Evolutionary conservation across 805 yeast genomes (phyloP), one percentile per base, ranked within the genome.

Genomic region (Pichia occidentalis): DNA sequence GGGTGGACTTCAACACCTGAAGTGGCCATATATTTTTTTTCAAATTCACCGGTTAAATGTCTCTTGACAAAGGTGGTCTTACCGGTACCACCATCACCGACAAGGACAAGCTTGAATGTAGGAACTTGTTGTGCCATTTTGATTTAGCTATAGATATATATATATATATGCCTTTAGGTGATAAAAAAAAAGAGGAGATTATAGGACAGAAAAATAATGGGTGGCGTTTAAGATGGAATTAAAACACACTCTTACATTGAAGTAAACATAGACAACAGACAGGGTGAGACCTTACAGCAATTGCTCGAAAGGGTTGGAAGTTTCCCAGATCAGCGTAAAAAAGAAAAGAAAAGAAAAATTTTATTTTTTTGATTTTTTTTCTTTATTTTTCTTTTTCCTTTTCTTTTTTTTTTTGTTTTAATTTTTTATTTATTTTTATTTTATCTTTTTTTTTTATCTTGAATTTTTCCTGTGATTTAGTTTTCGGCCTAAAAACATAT

Each of bases 81-180:
- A 73, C 99, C 99, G 68, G 98, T 92, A 80, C 99, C 99, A 77
- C 99, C 99, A 65, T 92, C 99, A 66, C 99, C 99, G 70, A 92
- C 98, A 61, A 92, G 80, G 59, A 92, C 99, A 67, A 92, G 80
- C 75, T 92, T 92, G 71, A 92, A 92, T 52, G 95, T 85, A 55
- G 98, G 97, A 67, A 87, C 94, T 59, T 69, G 70, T 40, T 49
- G 56, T 38, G 61, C 59, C 57, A 80, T 78, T 30, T 13, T 33
- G 21, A 14, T 29, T 18, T 27, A 29, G 29, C 17, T 2, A n/a
- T n/a, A n/a, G n/a, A n/a, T n/a, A n/a, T n/a, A n/a, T n/a, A n/a
- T n/a, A n/a, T n/a, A n/a, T 26, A 12, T 17, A 4, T 21, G 4
- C 4, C 9, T 14, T 8, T 14, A 14, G 14, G 16, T 4, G 11